phyloP scores from a whole-genome alignment of 2,329 filamentous ascomycete species.

The Neofusicoccum sp. region DNA sequence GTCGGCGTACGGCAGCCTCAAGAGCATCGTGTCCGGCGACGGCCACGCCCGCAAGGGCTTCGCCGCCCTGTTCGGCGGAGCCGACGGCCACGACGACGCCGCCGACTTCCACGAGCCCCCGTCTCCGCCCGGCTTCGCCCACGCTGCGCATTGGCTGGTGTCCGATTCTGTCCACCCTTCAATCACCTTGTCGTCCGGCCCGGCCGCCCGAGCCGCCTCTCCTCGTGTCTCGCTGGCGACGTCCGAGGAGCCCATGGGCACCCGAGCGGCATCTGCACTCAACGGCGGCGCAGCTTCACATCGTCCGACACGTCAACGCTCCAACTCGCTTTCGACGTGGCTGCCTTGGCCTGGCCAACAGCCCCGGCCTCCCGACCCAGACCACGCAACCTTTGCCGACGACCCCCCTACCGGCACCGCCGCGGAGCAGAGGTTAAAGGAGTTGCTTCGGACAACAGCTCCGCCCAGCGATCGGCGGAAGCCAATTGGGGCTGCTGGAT shows the following conservation, averaged over 20 bases:
- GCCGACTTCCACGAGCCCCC: not conserved
- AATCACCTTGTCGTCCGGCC: slow-evolving; percentile 8
- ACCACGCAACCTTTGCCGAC: not conserved
- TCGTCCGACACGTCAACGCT: not conserved
- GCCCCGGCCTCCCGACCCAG: not conserved
- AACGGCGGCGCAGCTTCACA: not conserved
- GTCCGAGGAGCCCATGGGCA: slow-evolving; percentile 2
- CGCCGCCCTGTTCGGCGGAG: slow-evolving; percentile 12
- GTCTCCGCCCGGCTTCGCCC: not conserved
- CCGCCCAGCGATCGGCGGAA: not conserved
- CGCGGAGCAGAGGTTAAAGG: slow-evolving; percentile 1
- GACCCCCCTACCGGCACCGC: not conserved
- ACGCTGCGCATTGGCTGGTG: slow-evolving; percentile 10
- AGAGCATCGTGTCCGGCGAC: slow-evolving; percentile 22
- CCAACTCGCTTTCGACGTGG: not conserved
- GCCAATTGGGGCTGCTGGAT: not conserved
- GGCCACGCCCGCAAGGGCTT: slow-evolving; percentile 8
- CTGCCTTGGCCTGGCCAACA: not conserved
- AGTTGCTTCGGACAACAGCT: not conserved
- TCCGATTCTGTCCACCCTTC: not conserved
- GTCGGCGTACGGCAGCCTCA: slow-evolving; percentile 22
- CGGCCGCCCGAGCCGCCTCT: slow-evolving; percentile 7
- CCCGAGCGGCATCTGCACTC: not conserved
- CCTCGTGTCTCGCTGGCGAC: slow-evolving; percentile 14
- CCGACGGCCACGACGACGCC: not conserved